phyloP scores from a whole-genome alignment of 257 asterid genomes.

The Cinchona pubescens region DNA sequence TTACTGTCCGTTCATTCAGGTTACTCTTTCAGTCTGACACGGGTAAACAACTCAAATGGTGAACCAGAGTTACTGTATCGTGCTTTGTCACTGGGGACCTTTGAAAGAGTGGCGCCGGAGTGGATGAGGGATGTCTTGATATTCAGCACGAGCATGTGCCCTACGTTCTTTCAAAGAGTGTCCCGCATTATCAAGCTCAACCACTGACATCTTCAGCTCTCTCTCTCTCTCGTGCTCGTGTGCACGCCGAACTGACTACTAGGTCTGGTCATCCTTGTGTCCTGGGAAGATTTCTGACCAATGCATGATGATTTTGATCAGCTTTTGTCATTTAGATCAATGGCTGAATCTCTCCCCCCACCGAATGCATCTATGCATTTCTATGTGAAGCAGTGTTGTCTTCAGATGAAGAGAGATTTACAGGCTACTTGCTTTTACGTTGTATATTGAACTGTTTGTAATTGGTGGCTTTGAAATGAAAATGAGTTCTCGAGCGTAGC shows the following conservation, averaged over 20 bases:
- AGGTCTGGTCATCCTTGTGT: neutral
- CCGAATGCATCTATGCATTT: neutral
- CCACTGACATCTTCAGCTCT: slow-evolving; percentile 4
- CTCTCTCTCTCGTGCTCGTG: too few species aligned
- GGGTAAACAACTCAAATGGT: slow-evolving; percentile 47
- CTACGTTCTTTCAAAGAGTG: slow-evolving; percentile 63
- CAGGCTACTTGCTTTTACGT: neutral
- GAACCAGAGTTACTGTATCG: slow-evolving; percentile 60
- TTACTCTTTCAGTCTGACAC: slow-evolving; percentile 68
- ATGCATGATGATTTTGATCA: too few species aligned
- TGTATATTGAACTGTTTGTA: neutral
- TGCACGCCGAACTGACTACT: too few species aligned
- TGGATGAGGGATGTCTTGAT: slow-evolving; percentile 76
- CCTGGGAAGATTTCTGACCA: too few species aligned
- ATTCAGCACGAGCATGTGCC: slow-evolving; percentile 73
- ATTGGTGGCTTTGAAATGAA: neutral
- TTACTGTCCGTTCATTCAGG: slow-evolving; percentile 46
- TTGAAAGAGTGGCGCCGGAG: slow-evolving; percentile 77
- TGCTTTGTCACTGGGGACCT: slow-evolving; percentile 64
- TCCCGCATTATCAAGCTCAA: slow-evolving; percentile 47
- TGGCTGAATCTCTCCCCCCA: too few species aligned
- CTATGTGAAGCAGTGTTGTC: neutral
- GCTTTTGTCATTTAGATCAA: neutral
- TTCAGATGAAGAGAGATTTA: too few species aligned
- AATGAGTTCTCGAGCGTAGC: neutral